Conservation (phyloP, 179 eudicot genomes). For the Spinacia oleracea region DNA sequence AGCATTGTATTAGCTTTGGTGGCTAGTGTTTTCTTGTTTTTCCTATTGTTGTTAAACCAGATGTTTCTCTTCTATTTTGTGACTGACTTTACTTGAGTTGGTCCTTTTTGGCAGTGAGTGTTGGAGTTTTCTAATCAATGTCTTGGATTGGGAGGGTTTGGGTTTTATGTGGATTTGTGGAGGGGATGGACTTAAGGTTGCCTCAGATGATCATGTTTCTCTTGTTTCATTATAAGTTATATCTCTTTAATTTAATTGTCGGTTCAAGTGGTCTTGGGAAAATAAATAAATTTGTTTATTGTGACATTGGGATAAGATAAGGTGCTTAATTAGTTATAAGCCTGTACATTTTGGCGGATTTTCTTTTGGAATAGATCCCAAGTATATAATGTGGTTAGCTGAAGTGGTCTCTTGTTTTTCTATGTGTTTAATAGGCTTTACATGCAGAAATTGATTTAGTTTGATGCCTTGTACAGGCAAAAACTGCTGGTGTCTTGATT, state of each 20-base stretch:
- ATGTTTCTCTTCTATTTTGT: background rate
- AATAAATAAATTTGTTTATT: background rate
- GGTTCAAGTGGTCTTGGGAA: background rate
- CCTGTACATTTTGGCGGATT: background rate
- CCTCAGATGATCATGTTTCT: background rate
- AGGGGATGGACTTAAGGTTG: background rate
- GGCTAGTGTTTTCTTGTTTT: background rate
- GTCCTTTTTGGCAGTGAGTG: background rate
- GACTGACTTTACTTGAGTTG: background rate
- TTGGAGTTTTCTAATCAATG: background rate
- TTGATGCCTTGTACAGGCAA: constrained; percentile 52
- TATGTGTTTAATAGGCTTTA: constrained; percentile 3
- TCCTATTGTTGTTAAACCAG: background rate
- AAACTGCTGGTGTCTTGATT: constrained; percentile 72
- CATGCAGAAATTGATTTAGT: constrained; percentile 22
- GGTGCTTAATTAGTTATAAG: background rate
- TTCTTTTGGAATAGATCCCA: background rate
- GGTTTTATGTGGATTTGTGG: background rate
- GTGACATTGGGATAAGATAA: background rate
- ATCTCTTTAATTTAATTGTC: background rate
- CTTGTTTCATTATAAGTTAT: no score
- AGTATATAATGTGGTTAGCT: background rate
- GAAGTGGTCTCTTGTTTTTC: background rate
- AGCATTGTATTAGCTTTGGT: background rate
- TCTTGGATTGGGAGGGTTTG: background rate